Base-by-base conservation (phyloP, 441 rosid genomes). In the Melastoma candidum region DNA sequence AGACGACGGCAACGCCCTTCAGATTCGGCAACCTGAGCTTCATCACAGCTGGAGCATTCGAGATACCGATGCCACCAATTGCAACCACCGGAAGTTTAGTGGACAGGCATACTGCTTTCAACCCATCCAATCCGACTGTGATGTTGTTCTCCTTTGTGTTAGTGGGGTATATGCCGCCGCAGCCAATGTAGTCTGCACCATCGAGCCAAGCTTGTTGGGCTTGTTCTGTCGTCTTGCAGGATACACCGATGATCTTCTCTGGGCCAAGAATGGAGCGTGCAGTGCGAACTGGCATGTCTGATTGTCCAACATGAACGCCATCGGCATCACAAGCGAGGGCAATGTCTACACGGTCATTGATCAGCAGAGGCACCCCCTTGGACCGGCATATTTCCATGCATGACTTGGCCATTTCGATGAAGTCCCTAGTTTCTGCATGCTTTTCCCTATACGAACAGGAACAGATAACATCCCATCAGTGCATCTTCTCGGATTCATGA, bases 261-360 rank as follows among this genome's bases (percentile, higher is more conserved):
- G 84, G 89, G 43, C 99, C 96, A 43, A 93, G 84, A 66, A 93
- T 86, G 25, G 77, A 11, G 3, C 97, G 85, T 11, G 63, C 93
- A 26, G 56, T 46, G n/a, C 55, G 48, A 46, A 61, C 87, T 26
- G 96, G 88, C 84, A 89, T 81, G 68, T 89, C 96, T 0, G 93
- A 80, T 47, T 93, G 97, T 32, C 98, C 97, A 0, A 93, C 76
- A 68, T 93, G 97, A 46, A 93, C 95, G 43, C 99, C 97, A 61
- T 89, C 88, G 11, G 97, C 96, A 11, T 79, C 72, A 66, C 87
- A 78, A 49, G 96, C 90, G 46, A 93, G 77, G 60, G 96, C 96
- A 56, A 93, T 58, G 70, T 93, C 97, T 4, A 84, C 48, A 27
- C 97, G 85, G 68, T 93, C 97, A 59, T 93, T 86, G 55, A 93